These are phyloP conservation scores for Acanthamoeba healyi DNA, from an alignment of 208 protist species.

Conservation along the genomic window DNA sequence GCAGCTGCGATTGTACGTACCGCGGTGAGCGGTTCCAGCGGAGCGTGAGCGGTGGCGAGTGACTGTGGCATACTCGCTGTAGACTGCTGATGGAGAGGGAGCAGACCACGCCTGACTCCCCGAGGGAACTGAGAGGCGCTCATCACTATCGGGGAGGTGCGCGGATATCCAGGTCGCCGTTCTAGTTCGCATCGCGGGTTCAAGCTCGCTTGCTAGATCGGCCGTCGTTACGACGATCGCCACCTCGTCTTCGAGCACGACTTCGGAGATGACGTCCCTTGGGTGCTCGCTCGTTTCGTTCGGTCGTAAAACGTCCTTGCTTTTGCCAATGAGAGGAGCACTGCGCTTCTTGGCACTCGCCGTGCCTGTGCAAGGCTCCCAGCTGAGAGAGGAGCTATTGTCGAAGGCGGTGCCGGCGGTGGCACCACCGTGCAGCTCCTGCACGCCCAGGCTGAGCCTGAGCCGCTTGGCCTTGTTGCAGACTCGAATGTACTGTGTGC, in stretches of 20 bases:
- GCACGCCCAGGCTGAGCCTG: not conserved
- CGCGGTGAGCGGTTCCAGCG: not conserved
- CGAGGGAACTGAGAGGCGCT: not conserved
- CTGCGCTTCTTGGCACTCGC: too few relatives aligned
- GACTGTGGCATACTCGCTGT: not conserved
- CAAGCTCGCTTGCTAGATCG: not conserved
- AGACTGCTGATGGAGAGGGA: not conserved
- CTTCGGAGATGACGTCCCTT: not conserved
- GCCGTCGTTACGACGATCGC: too few relatives aligned
- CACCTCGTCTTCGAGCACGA: not conserved
- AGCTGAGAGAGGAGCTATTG: too few relatives aligned
- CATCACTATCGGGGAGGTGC: not conserved
- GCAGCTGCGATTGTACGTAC: too few relatives aligned
- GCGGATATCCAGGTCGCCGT: not conserved
- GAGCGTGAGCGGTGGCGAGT: not conserved
- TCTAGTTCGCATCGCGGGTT: not conserved
- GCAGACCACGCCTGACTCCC: not conserved
- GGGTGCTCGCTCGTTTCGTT: too few relatives aligned
- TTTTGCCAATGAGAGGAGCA: too few relatives aligned
- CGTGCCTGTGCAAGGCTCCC: too few relatives aligned
- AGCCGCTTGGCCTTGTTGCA: not conserved
- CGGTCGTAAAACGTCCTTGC: too few relatives aligned
- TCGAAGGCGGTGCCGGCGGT: too few relatives aligned
- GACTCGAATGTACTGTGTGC: not conserved
- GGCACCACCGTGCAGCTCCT: too few relatives aligned